These are phyloP conservation scores for Arabidopsis thaliana DNA, from an alignment of 345 rosid genomes.

Conservation along the genomic window DNA sequence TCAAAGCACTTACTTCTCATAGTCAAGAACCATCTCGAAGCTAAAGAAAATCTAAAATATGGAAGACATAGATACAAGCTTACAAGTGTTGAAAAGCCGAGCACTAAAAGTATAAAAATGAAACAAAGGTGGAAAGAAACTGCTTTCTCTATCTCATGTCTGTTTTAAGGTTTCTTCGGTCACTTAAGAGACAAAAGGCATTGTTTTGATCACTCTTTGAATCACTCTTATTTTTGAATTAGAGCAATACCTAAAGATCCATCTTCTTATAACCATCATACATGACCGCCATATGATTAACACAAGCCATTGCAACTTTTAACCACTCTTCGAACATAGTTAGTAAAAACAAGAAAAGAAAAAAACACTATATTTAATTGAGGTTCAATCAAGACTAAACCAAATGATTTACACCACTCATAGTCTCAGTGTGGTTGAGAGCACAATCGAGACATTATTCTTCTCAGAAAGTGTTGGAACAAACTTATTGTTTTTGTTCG, in stretches of 20 bases:
- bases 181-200: not conserved
- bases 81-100: constrained; percentile 3
- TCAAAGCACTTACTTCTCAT: constrained; percentile 96
- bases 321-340: not conserved
- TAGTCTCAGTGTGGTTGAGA: not conserved
- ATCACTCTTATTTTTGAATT: not conserved
- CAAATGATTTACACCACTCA: not conserved
- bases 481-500: too few relatives aligned
- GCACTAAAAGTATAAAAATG: not conserved
- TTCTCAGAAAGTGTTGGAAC: not conserved
- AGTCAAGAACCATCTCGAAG: constrained; percentile 86
- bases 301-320: not conserved
- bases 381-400: not conserved
- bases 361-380: not conserved
- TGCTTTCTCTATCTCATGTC: constrained; percentile 6
- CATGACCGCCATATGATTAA: not conserved
- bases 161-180: not conserved
- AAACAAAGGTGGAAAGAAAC: not conserved
- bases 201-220: not conserved
- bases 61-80: not conserved
- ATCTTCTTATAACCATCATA: not conserved
- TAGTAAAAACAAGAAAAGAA: not conserved
- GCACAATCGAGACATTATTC: not conserved
- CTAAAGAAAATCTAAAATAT: constrained; percentile 66
- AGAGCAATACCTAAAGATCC: not conserved